Conservation (phyloP, 768 basidiomycete species). For the Lentinula detonsa region DNA sequence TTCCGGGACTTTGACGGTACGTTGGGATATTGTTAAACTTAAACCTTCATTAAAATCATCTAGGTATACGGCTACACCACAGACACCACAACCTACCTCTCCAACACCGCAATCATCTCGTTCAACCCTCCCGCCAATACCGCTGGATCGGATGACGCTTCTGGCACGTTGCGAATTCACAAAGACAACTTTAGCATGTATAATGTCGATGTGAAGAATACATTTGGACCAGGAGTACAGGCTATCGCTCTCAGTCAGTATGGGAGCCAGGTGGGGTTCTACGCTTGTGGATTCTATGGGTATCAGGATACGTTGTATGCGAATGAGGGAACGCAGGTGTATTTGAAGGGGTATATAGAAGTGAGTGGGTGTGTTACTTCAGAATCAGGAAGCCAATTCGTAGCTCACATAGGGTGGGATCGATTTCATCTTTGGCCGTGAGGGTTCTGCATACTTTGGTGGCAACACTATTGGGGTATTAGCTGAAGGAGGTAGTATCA, state of each 20-base stretch:
- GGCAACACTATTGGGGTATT: constrained; percentile 41
- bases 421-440: constrained; percentile 47
- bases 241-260: constrained; percentile 48
- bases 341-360: constrained; percentile 40
- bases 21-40: background rate
- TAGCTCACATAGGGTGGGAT: constrained; percentile 30
- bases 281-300: constrained; percentile 40
- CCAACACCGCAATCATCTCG: constrained; percentile 34
- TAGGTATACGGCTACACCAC: constrained; percentile 41
- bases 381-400: no score
- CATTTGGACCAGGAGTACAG: constrained; percentile 36
- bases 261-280: constrained; percentile 36
- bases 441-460: constrained; percentile 39
- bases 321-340: constrained; percentile 43
- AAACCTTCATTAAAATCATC: background rate
- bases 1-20: constrained; percentile 34
- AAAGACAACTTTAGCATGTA: constrained; percentile 43
- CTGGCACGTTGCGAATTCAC: constrained; percentile 43
- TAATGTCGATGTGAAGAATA: constrained; percentile 45
- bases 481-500: constrained; percentile 34
- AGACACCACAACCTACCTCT: constrained; percentile 28
- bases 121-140: constrained; percentile 26
- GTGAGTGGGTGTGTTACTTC: constrained; percentile 14
- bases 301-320: constrained; percentile 44
- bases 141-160: constrained; percentile 41